These are phyloP conservation scores for Glaciozyma antarctica DNA, from an alignment of 768 basidiomycete genomes.

Conservation along the genomic window DNA sequence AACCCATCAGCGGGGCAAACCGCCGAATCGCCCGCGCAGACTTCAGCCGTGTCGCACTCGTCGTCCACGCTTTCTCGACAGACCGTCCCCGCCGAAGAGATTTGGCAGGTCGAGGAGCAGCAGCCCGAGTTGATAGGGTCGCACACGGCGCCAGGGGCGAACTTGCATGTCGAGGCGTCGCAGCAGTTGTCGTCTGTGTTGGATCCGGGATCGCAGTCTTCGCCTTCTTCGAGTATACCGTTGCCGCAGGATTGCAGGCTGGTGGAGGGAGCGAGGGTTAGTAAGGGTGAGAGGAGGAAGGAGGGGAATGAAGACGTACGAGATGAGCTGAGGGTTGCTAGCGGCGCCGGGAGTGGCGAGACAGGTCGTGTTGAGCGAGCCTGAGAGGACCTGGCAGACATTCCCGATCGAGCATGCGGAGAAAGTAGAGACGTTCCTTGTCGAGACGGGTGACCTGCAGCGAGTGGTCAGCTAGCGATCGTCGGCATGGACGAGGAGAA, in stretches of 20 bases:
- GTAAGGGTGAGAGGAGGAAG: not conserved
- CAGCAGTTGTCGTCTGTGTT: constrained; percentile 55
- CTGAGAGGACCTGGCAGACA: constrained; percentile 50
- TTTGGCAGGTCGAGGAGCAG: constrained; percentile 60
- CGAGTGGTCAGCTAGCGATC: not conserved
- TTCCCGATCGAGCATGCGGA: constrained; percentile 74
- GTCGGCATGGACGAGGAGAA: constrained; percentile 40
- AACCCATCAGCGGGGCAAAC: constrained; percentile 60
- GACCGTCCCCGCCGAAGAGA: constrained; percentile 47
- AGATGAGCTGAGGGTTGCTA: constrained; percentile 18
- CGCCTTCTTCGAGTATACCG: constrained; percentile 69
- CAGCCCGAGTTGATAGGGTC: constrained; percentile 67
- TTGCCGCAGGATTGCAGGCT: constrained; percentile 44
- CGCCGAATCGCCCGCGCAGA: constrained; percentile 64
- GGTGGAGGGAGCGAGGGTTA: not conserved
- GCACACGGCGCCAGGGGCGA: constrained; percentile 57
- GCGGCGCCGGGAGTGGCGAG: constrained; percentile 51
- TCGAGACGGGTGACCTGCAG: constrained; percentile 38
- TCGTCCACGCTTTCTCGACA: constrained; percentile 61
- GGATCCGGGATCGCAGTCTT: constrained; percentile 74
- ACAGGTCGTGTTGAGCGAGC: constrained; percentile 55
- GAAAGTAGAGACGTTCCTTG: constrained; percentile 53
- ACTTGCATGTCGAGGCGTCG: constrained; percentile 57
- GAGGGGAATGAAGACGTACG: constrained; percentile 4
- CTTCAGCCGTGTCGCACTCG: constrained; percentile 61